phyloP scores from a whole-genome alignment of 2,329 filamentous ascomycete genomes.

The Phyllosticta citrichinensis region DNA sequence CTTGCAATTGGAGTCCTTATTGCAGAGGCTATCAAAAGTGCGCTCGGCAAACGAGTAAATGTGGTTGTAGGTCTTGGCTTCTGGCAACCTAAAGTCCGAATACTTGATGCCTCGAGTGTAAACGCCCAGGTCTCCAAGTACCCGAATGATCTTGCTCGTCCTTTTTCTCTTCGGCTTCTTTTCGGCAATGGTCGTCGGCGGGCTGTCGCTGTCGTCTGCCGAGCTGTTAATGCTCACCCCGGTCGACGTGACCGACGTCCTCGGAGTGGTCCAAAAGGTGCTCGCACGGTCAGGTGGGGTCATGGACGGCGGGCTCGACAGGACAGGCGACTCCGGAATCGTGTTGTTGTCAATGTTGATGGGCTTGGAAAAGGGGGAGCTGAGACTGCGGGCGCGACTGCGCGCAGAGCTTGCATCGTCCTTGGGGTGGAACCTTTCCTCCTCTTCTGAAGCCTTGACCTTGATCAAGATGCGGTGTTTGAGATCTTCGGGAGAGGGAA shows the following conservation, averaged over 20 bases:
- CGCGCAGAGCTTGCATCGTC: slow-evolving; percentile 27
- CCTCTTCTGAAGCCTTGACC: slow-evolving; percentile 68
- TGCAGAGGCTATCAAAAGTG: slow-evolving; percentile 72
- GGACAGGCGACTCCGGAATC: slow-evolving; percentile 38
- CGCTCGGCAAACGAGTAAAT: slow-evolving; percentile 91
- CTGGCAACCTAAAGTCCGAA: slow-evolving; percentile 63
- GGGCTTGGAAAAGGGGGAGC: slow-evolving; percentile 62
- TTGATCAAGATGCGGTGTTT: slow-evolving; percentile 82
- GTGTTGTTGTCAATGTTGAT: slow-evolving; percentile 48
- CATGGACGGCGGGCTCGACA: slow-evolving; percentile 44
- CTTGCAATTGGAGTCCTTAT: slow-evolving; percentile 65
- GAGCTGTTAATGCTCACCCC: slow-evolving; percentile 44
- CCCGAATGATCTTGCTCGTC: slow-evolving; percentile 74
- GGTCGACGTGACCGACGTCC: slow-evolving; percentile 47
- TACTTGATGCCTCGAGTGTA: slow-evolving; percentile 74
- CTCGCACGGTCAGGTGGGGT: slow-evolving; percentile 40
- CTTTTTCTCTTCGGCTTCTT: slow-evolving; percentile 52
- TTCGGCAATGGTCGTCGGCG: slow-evolving; percentile 44
- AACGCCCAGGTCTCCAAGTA: slow-evolving; percentile 77
- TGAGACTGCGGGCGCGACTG: slow-evolving; percentile 54
- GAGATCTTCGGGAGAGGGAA: slow-evolving; percentile 81
- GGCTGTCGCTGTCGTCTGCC: slow-evolving; percentile 68
- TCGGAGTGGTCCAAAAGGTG: slow-evolving; percentile 38
- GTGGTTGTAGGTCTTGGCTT: slow-evolving; percentile 84
- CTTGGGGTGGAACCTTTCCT: slow-evolving; percentile 33